Conservation (phyloP, 129 eudicot genomes). For the Cynara cardunculus region DNA sequence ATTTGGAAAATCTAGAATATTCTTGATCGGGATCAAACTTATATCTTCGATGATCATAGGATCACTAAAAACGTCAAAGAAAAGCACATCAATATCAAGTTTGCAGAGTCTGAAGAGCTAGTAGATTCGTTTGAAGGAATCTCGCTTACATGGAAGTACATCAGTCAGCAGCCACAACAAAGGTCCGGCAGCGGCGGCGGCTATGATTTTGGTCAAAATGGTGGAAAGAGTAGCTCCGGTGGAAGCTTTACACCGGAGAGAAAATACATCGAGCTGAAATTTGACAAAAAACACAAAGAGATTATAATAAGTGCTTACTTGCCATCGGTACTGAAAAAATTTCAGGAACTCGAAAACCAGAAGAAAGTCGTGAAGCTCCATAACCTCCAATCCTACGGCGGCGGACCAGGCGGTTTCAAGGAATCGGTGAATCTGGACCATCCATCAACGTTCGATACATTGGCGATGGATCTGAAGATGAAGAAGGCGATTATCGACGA, state of each 20-base stretch:
- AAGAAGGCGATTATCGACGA: slow-evolving; percentile 53
- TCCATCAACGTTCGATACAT: slow-evolving; percentile 64
- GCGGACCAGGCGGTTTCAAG: slow-evolving; percentile 15
- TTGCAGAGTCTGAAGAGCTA: slow-evolving; percentile 39
- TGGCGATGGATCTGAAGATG: slow-evolving; percentile 55
- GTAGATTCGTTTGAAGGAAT: slow-evolving; percentile 40
- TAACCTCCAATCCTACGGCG: slow-evolving; percentile 37
- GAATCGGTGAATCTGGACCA: slow-evolving; percentile 56
- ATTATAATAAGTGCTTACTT: slow-evolving; percentile 39
- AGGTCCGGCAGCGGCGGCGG: not conserved
- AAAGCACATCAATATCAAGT: slow-evolving; percentile 36
- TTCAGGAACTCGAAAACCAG: slow-evolving; percentile 37
- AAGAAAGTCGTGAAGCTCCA: slow-evolving; percentile 43
- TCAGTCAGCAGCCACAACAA: slow-evolving; percentile 12
- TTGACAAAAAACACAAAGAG: slow-evolving; percentile 45
- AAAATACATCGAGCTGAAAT: slow-evolving; percentile 41
- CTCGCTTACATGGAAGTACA: slow-evolving; percentile 41
- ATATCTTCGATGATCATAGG: not conserved
- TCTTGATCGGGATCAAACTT: not conserved
- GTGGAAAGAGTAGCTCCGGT: slow-evolving; percentile 14
- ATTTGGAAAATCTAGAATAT: not conserved
- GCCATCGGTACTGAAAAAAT: slow-evolving; percentile 31
- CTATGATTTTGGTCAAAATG: not conserved
- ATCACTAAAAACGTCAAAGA: slow-evolving; percentile 43
- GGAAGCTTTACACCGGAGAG: slow-evolving; percentile 33